Base-by-base conservation (phyloP, 2,329 filamentous ascomycete genomes). In the Nannizziopsis arthrosporioides region DNA sequence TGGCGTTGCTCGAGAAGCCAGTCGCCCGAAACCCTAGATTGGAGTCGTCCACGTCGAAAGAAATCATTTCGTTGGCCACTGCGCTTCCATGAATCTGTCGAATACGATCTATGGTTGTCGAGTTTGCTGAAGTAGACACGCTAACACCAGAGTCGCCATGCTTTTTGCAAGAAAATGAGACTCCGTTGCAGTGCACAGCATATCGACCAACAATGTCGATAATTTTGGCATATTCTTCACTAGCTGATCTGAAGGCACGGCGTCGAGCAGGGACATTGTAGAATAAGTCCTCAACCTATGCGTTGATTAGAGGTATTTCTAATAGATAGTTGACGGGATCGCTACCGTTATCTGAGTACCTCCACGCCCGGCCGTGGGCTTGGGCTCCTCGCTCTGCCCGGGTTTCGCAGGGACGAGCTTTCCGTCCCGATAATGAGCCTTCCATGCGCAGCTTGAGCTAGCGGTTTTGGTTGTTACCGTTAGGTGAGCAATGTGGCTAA, bases 221-320 rank as follows among this genome's bases (percentile, higher is more conserved):
- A 49, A 98, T 95, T 68, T 96, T 98, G 59, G 93, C 88, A 70
- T 93, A 96, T 63, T 98, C 93, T 61, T 98, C 92, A 34, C 88
- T 85, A 14, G 85, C 71, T 11, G 90, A 96, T 36, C 92, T 80
- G 60, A 98, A 98, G 9, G 93, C 92, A 55, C 81, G 80, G 32
- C 89, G 80, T 18, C 92, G 79, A 7, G 84, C 94, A 0, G 88
- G 89, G 1, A 96, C 80, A 59, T 95, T 98, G 73, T 94, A 98
- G 65, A 98, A 98, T 9, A 98, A 70, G 63, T 98, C 92, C 61
- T 98, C 90, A 12, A 98, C 78, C 75, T 78, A 19, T 42, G 27
- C 3, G 37, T 34, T 14, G 3, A 15, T 46, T 32, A 50, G 31
- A 37, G 36, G 4, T 15, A n/a, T 12, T 8, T 34, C 5, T 38